Conservation (phyloP, 345 rosid genomes). For the Acer yangbiense region DNA sequence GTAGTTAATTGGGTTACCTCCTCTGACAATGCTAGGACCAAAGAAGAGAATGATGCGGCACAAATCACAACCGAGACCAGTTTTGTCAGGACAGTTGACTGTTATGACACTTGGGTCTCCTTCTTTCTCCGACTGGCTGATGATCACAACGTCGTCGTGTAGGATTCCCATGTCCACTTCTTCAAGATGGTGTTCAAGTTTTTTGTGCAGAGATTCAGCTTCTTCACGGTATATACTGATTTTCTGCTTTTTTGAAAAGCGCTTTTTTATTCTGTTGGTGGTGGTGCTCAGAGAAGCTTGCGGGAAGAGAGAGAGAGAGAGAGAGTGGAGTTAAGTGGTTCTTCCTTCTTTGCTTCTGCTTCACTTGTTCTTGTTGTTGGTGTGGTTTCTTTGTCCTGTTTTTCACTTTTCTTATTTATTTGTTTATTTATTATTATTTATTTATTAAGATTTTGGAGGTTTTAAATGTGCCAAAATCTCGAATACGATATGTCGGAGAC, state of each 20-base stretch:
- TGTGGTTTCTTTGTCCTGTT: conserved; percentile 18
- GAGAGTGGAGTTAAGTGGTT: background rate
- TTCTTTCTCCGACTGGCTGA: conserved; percentile 70
- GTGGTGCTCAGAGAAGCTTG: too few relatives aligned
- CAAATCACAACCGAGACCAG: conserved; percentile 92
- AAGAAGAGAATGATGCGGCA: conserved; percentile 94
- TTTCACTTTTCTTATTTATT: background rate
- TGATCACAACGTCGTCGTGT: conserved; percentile 81
- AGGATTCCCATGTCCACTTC: conserved; percentile 66
- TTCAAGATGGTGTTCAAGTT: background rate
- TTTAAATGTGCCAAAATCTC: background rate
- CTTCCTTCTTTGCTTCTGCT: conserved; percentile 33
- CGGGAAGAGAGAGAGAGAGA: background rate
- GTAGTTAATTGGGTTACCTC: conserved; percentile 51
- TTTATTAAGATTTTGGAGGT: background rate
- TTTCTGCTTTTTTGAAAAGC: background rate
- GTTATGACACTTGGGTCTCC: conserved; percentile 75
- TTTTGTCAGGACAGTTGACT: conserved; percentile 95
- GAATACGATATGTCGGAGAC: conserved; percentile 7
- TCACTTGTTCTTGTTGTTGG: conserved; percentile 31
- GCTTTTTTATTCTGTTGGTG: background rate
- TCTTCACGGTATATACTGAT: background rate
- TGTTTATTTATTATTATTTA: background rate
- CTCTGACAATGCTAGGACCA: conserved; percentile 83
- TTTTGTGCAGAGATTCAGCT: background rate